Evolutionary conservation across 345 rosid species (phyloP).

Genomic region (Kandelia obovata): DNA sequence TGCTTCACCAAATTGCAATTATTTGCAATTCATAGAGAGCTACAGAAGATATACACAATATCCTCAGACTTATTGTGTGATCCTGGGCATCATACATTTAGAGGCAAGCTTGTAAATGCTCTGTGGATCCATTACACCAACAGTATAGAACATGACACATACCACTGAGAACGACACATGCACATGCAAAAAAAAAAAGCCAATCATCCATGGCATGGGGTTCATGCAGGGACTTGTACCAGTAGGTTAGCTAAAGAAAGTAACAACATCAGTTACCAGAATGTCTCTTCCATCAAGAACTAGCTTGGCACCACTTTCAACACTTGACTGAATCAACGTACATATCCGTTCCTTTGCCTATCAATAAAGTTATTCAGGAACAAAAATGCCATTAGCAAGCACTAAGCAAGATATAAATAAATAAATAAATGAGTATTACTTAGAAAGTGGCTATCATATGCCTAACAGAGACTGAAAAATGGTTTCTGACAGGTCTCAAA

Average conservation of each 20-base stretch:
- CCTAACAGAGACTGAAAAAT: constrained; percentile 8
- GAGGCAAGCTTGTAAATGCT: neutral
- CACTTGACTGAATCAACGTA: constrained; percentile 43
- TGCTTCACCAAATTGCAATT: neutral
- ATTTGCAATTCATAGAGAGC: neutral
- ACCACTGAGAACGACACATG: neutral
- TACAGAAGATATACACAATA: neutral
- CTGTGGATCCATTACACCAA: neutral
- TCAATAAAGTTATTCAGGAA: constrained; percentile 9
- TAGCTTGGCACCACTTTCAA: constrained; percentile 52
- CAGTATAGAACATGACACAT: neutral
- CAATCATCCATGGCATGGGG: neutral
- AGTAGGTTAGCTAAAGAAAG: neutral
- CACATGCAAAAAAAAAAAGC: neutral
- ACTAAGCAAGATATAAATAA: neutral
- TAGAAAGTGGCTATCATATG: neutral
- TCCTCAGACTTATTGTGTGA: neutral
- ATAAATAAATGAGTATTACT: neutral
- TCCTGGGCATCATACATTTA: neutral
- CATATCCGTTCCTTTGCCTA: constrained; percentile 49
- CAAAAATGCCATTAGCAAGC: neutral
- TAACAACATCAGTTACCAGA: constrained; percentile 35
- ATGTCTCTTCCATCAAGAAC: constrained; percentile 61
- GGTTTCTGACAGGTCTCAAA: neutral
- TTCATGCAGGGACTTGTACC: neutral